Evolutionary conservation across 1,284 basidiomycete genomes (phyloP).

Genomic region (Bothia castanella): DNA sequence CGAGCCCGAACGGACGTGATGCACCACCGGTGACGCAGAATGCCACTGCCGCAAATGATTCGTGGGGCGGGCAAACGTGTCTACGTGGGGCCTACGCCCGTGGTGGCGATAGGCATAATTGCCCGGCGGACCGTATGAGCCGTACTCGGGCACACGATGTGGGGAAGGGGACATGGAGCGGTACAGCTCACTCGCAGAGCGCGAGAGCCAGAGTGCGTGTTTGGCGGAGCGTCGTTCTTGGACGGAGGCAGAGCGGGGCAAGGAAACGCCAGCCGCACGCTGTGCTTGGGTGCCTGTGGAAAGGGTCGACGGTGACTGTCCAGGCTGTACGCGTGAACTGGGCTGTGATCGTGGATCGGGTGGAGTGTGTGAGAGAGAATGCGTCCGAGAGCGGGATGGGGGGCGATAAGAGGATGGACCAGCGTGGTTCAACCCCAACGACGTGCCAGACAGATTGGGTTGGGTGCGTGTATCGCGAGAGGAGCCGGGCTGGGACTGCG

Average conservation of each 20-base stretch:
- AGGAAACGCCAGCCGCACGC: neutral
- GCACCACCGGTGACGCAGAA: slow-evolving; percentile 15
- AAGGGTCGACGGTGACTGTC: neutral
- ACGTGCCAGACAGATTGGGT: slow-evolving; percentile 3
- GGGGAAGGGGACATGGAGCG: neutral
- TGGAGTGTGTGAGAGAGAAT: neutral
- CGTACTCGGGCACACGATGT: neutral
- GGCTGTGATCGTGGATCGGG: neutral
- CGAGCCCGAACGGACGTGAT: neutral
- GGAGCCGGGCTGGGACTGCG: neutral
- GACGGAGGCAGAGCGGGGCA: neutral
- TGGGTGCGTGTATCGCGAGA: neutral
- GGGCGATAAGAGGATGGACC: slow-evolving; percentile 1
- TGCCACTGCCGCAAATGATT: slow-evolving; percentile 22
- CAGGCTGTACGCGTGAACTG: neutral
- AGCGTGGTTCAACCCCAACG: neutral
- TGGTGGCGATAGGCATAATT: neutral
- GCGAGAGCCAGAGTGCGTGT: slow-evolving; percentile 16
- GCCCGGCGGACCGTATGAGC: neutral
- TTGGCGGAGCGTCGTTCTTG: slow-evolving; percentile 14
- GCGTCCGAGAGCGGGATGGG: neutral
- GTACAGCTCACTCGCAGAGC: slow-evolving; percentile 26
- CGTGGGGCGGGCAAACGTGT: slow-evolving; percentile 1
- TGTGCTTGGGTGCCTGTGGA: neutral
- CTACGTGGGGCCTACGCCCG: neutral